A percentile compares a stretch with the other conserved stretches of the same genome.
These are phyloP conservation scores for Diplotaxis tenuifolia DNA, from an alignment of 345 rosid genomes.

Conservation along the genomic window DNA sequence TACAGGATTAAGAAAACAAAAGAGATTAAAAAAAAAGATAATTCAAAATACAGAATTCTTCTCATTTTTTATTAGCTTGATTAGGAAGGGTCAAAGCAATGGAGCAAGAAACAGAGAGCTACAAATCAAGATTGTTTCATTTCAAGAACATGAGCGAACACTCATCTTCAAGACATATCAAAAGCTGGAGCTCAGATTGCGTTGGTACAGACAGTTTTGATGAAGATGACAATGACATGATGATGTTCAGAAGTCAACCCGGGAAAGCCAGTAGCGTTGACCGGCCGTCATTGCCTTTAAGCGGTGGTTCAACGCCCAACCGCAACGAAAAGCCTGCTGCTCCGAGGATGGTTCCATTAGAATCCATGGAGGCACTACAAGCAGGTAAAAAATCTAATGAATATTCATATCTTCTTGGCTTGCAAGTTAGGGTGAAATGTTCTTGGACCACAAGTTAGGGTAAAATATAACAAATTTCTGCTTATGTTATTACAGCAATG, in stretches of 20 bases:
- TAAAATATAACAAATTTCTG: background rate
- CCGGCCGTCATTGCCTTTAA: constrained; percentile 35
- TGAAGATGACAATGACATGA: constrained; percentile 26
- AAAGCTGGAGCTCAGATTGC: constrained; percentile 56
- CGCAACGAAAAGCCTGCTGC: constrained; percentile 20
- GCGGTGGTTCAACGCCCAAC: constrained; percentile 12
- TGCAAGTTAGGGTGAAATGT: background rate
- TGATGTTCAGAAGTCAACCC: constrained; percentile 38
- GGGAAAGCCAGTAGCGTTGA: constrained; percentile 20
- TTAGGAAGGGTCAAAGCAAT: constrained; percentile 47
- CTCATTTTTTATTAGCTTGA: background rate
- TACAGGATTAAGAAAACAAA: constrained; percentile 24
- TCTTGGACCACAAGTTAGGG: constrained; percentile 1
- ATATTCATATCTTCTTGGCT: background rate
- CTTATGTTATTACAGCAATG: constrained; percentile 41
- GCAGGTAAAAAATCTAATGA: constrained; percentile 20
- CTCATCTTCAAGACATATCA: constrained; percentile 42
- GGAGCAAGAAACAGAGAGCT: constrained; percentile 65
- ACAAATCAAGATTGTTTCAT: constrained; percentile 58
- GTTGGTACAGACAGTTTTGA: constrained; percentile 32
- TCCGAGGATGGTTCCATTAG: constrained; percentile 7
- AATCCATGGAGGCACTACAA: constrained; percentile 40
- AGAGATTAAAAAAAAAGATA: constrained; percentile 14
- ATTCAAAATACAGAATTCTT: background rate
- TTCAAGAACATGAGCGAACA: constrained; percentile 50